Conservation (phyloP, 768 basidiomycete species). For the Symmetrospora coprosmae region DNA sequence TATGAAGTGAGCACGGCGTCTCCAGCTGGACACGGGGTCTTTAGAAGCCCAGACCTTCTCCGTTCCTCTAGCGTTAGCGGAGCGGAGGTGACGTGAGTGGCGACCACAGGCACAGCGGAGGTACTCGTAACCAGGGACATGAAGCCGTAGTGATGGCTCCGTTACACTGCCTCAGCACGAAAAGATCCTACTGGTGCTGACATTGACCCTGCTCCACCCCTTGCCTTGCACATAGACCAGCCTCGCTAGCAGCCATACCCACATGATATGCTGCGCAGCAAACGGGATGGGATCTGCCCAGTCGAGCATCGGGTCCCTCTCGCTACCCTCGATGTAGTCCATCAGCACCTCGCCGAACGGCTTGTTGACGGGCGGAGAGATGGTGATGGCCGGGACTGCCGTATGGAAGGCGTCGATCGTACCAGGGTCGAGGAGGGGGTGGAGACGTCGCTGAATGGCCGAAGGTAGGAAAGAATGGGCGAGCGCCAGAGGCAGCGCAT, state of each 20-base stretch:
- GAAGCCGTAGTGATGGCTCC: too few relatives aligned
- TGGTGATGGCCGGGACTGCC: conserved; percentile 30
- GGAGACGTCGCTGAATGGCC: conserved; percentile 23
- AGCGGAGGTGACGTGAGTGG: too few relatives aligned
- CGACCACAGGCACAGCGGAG: too few relatives aligned
- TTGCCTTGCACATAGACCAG: conserved; percentile 13
- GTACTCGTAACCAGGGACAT: too few relatives aligned
- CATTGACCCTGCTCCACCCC: conserved; percentile 23
- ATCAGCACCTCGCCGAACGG: conserved; percentile 19
- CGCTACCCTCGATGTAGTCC: conserved; percentile 26
- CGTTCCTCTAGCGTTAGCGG: too few relatives aligned
- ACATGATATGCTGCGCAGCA: conserved; percentile 35
- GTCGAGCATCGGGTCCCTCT: conserved; percentile 35
- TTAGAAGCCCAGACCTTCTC: too few relatives aligned
- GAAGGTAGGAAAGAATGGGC: conserved; percentile 12
- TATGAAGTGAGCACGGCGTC: too few relatives aligned
- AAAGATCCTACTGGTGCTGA: conserved; percentile 26
- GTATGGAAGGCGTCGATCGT: conserved; percentile 34
- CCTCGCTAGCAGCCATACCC: conserved; percentile 31
- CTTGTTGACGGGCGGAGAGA: conserved; percentile 18
- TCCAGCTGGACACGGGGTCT: too few relatives aligned
- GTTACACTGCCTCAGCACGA: conserved; percentile 8
- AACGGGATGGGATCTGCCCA: conserved; percentile 37
- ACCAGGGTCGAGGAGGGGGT: conserved; percentile 35
- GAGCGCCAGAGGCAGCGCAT: conserved; percentile 30